Evolutionary conservation across 2,329 filamentous ascomycete species (phyloP), one percentile per base, ranked within the genome.

Genomic region (Cercospora sp.): DNA sequence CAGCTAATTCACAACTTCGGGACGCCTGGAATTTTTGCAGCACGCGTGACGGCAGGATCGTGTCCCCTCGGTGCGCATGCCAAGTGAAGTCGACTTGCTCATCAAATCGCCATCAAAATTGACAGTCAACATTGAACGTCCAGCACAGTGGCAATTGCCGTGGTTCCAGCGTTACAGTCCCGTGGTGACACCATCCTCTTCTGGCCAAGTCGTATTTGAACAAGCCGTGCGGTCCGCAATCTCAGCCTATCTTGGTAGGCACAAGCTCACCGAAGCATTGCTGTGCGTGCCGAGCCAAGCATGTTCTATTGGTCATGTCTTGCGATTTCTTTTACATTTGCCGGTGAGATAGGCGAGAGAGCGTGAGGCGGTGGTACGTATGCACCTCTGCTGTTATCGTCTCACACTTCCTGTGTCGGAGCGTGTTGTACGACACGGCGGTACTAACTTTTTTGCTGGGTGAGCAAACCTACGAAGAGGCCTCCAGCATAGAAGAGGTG

Each of bases 171-270:
- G 36, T 42, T 20, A 2, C 20, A 23, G 45, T 23, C 12, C 18
- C 53, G 26, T 28, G 20, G 53, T 58, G 26, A 23, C 61, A 55
- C 61, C 61, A 63, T 63, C 61, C 61, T 63, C 30, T 63, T 63
- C 61, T 8, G 48, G 48, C 28, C 61, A 63, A 63, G 61, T 63
- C 23, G 2, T 10, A 8, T 20, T 20, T 5, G 18, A 28, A 55
- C 16, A 55, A 55, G 61, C 45, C n/a, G 28, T 6, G 45, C 45
- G 61, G 61, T 20, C 61, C 61, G 31, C 45, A 20, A 20, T 55
- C 45, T 31, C 45, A 63, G 28, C 31, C 61, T 63, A 18, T 33
- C 45, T 39, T 39, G 45, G 28, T 39, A 26, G 28, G 20, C 48
- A 61, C 59, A 61, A 61, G 59, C 59, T 61, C 39, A 26, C 18